A percentile compares a stretch with the other conserved stretches of the same genome.
These are phyloP conservation scores for Petunia hybrid DNA, from an alignment of 305 asterid genomes.

Conservation along the genomic window DNA sequence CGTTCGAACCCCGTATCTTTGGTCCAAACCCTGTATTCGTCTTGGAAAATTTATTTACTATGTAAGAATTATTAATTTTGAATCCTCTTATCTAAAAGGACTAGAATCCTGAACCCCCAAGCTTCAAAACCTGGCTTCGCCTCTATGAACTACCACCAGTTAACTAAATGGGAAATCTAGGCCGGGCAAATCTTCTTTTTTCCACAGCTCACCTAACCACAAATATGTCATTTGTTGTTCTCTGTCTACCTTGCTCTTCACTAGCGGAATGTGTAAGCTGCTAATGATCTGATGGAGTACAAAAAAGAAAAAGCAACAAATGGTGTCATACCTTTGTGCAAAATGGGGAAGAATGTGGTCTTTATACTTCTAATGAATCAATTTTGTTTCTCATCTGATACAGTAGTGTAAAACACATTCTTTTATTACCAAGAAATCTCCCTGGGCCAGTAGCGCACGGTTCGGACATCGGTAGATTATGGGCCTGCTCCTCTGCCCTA, in stretches of 20 bases:
- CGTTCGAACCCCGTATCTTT: too few relatives aligned
- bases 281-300: background rate
- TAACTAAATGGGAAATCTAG: background rate
- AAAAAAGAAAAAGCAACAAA: background rate
- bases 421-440: too few relatives aligned
- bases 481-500: too few relatives aligned
- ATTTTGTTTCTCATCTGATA: background rate
- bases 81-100: too few relatives aligned
- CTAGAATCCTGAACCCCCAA: too few relatives aligned
- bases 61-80: too few relatives aligned
- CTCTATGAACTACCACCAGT: background rate
- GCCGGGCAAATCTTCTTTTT: background rate
- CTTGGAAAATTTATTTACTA: too few relatives aligned
- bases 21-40: too few relatives aligned
- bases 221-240: background rate
- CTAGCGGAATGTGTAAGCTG: background rate
- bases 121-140: background rate
- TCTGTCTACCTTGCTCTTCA: background rate
- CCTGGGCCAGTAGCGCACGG: too few relatives aligned
- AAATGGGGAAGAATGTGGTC: slow-evolving; percentile 10
- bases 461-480: too few relatives aligned
- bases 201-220: background rate
- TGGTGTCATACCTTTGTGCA: background rate
- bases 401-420: slow-evolving; percentile 7
- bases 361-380: background rate